These are phyloP conservation scores for Triticum aestivum DNA, from an alignment of 176 grass and related monocot genomes.

Conservation along the genomic window DNA sequence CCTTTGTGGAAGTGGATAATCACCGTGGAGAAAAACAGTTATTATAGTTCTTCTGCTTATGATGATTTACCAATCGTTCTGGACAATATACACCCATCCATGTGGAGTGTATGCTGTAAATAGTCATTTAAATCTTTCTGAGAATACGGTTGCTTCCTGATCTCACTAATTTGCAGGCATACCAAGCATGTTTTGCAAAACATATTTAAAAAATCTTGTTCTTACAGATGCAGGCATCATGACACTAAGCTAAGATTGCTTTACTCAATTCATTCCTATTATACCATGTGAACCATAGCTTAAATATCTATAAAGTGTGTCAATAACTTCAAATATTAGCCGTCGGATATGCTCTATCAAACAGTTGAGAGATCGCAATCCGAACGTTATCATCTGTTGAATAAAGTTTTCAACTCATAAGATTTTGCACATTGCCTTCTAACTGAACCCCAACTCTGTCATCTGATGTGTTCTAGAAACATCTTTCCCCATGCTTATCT, in stretches of 20 bases:
- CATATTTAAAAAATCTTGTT: background rate
- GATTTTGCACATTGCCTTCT: background rate
- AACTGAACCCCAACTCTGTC: background rate
- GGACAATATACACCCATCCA: conserved; percentile 19
- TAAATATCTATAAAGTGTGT: background rate
- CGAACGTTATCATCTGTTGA: background rate
- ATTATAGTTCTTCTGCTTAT: conserved; percentile 40
- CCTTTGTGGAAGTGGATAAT: conserved; percentile 28
- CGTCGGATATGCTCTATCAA: background rate
- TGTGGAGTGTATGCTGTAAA: conserved; percentile 39
- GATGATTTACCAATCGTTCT: conserved; percentile 27
- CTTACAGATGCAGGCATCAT: background rate
- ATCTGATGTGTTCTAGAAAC: background rate
- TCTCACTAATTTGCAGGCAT: conserved; percentile 7
- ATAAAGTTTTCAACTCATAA: background rate
- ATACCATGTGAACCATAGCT: background rate
- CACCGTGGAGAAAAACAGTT: conserved; percentile 22
- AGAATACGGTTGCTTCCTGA: conserved; percentile 4
- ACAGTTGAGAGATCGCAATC: background rate
- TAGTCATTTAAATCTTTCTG: conserved; percentile 25
- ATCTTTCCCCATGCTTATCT: background rate
- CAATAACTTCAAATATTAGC: background rate
- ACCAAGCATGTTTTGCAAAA: background rate
- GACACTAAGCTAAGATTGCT: background rate
- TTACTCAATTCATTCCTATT: background rate